Base-by-base conservation (phyloP, 2,329 filamentous ascomycete species). In the Meredithiella fracta region DNA sequence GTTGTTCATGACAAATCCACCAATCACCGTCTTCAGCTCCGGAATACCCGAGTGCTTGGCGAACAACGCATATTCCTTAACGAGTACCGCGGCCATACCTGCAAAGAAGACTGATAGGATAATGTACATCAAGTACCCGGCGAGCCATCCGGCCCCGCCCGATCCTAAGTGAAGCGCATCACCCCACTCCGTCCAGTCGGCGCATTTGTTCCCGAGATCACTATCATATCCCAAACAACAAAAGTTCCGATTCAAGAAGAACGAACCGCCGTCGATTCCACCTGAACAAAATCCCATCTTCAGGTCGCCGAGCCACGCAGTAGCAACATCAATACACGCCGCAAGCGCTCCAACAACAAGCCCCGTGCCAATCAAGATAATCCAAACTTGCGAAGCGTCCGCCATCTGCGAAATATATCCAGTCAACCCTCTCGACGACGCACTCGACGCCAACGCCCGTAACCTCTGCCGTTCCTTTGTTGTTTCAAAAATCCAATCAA, bases 401-500 rank as follows among this genome's bases (percentile, higher is more conserved):
- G 87, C 73, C 23, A 94, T 70, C 61, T 85, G 81, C 59, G 78
- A 82, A 55, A 85, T 63, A 63, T 88, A 80, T 11, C 89, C 88
- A 20, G 90, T 59, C 3, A 95, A 62, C 0, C 89, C 86, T 1
- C 20, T n/a, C 3, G 25, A 22, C 22, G 38, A 34, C 20, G 78
- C 75, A 6, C 81, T 77, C 62, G 77, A 79, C 0, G 84, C 79
- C 20, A 98, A 73, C 29, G 85, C 78, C n/a, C 88, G 80, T 63
- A 94, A 72, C 23, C 92, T 80, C 67, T 94, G 88, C 20, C 92
- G 80, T 70, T 98, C 92, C 68, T 96, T 96, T 54, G 86, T 92
- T 66, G 97, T 95, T 68, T 98, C 92, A 64, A 95, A 97, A 65
- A 97, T 97, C 92, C 92, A 98, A 72, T 98, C 92, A 67, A 98